These are phyloP conservation scores for Cercospora sesami DNA, from an alignment of 2,329 filamentous ascomycete species.

Conservation along the genomic window DNA sequence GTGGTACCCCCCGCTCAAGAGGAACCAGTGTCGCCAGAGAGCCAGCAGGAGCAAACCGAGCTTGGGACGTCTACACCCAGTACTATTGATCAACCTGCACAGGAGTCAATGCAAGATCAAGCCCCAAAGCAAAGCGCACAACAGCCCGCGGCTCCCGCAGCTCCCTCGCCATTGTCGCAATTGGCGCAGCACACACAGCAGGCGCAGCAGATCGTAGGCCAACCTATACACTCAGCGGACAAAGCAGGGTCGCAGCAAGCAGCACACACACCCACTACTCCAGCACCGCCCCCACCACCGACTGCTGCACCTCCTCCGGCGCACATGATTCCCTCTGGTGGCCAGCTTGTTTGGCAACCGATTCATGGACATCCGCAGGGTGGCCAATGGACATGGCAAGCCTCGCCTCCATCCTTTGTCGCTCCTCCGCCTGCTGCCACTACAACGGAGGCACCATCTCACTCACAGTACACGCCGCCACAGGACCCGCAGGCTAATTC, in stretches of 20 bases:
- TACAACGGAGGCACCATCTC: background rate
- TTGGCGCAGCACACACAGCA: constrained; percentile 7
- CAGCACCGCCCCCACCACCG: background rate
- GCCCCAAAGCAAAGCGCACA: background rate
- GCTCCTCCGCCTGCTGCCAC: background rate
- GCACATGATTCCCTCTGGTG: background rate
- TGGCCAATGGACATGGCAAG: constrained; percentile 10
- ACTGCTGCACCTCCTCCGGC: background rate
- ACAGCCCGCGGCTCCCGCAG: background rate
- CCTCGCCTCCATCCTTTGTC: background rate
- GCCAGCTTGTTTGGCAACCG: constrained; percentile 12
- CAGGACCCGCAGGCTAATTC: background rate
- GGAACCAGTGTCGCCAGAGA: background rate
- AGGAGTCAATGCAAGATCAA: background rate
- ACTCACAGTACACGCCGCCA: background rate
- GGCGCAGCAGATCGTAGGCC: background rate
- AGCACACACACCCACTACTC: too few relatives aligned
- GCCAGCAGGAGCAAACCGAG: background rate
- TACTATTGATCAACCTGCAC: background rate
- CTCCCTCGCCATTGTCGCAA: background rate
- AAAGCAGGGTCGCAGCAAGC: background rate
- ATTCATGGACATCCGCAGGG: constrained; percentile 10
- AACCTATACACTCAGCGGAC: too few relatives aligned
- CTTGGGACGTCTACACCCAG: background rate
- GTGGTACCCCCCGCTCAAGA: background rate